Conservation (phyloP, 2,329 filamentous ascomycete genomes). For the Penicillium paneum region DNA sequence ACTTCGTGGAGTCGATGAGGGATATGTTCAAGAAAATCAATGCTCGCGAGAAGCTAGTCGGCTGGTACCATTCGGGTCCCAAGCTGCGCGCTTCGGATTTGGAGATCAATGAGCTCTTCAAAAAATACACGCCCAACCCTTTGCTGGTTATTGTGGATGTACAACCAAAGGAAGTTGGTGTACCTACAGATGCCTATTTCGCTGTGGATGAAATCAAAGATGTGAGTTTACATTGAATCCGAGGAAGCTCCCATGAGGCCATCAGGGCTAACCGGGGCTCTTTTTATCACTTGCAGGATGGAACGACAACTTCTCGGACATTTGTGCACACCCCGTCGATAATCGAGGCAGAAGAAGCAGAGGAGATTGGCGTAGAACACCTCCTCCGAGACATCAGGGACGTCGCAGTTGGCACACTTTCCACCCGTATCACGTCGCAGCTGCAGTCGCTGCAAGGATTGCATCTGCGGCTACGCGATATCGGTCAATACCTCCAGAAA, state of each 20-base stretch:
- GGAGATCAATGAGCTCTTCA: conserved; percentile 99
- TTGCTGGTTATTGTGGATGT: conserved; percentile 97
- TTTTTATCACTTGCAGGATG: conserved; percentile 61
- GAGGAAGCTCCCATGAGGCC: background rate
- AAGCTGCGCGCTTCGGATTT: conserved; percentile 95
- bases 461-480: conserved; percentile 90
- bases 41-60: conserved; percentile 96
- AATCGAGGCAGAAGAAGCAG: conserved; percentile 97
- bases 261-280: conserved; percentile 1
- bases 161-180: conserved; percentile 94
- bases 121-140: conserved; percentile 95
- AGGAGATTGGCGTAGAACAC: conserved; percentile 98
- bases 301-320: conserved; percentile 92
- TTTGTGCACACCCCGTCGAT: conserved; percentile 98
- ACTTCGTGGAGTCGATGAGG: conserved; percentile 99
- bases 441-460: conserved; percentile 95
- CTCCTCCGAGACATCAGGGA: conserved; percentile 96
- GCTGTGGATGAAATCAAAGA: conserved; percentile 99
- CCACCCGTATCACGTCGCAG: conserved; percentile 95
- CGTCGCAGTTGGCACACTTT: conserved; percentile 93
- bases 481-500: conserved; percentile 92
- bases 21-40: conserved; percentile 99
- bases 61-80: conserved; percentile 98
- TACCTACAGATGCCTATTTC: conserved; percentile 98
- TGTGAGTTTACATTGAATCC: conserved; percentile 54